Evolutionary conservation across 495 filamentous ascomycete species (phyloP), one percentile per base, ranked within the genome.

Genomic region (Parathielavia appendiculata): DNA sequence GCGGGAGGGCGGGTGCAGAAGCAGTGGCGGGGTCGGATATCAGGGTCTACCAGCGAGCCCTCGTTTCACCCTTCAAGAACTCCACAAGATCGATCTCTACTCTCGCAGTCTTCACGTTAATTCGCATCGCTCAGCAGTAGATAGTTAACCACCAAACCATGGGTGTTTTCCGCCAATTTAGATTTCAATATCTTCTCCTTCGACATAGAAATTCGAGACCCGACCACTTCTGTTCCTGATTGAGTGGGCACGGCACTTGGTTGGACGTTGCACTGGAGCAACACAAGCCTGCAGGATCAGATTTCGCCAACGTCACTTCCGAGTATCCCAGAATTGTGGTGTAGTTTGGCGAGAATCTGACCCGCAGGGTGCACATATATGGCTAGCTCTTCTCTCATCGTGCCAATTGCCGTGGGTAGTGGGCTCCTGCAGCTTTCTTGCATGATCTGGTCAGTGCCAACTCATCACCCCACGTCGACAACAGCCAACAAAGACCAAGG

Each of bases 361-460:
- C 48, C 36, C 50, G 50, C 50, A 14, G 39, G 35, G 35, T 23
- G 50, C 35, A 43, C 38, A 6, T 11, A 17, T 32, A 22, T 30
- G 39, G 46, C 39, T 51, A 26, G 38, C 19, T 45, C 22, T 17
- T 23, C 48, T 32, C 16, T n/a, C 26, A 0, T 14, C 16, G 32
- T 47, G 43, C 17, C 34, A 40, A 50, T 49, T 34, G 34, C 36
- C 23, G 6, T 30, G 2, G 30, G 17, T 35, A 45, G 30, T 17
- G 16, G 11, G 26, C 23, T 49, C 46, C 30, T 47, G 45, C 45
- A n/a, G 39, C 23, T 16, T 34, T 36, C 45, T 4, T 38, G 58
- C 58, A 51, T 56, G 56, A 32, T 55, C 44, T 49, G 38, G 56
- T 50, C 50, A 41, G 43, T 67, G 62, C 59, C 62, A 67, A n/a